phyloP scores from a whole-genome alignment of 2,329 filamentous ascomycete genomes.

The Colletotrichum caudatum region DNA sequence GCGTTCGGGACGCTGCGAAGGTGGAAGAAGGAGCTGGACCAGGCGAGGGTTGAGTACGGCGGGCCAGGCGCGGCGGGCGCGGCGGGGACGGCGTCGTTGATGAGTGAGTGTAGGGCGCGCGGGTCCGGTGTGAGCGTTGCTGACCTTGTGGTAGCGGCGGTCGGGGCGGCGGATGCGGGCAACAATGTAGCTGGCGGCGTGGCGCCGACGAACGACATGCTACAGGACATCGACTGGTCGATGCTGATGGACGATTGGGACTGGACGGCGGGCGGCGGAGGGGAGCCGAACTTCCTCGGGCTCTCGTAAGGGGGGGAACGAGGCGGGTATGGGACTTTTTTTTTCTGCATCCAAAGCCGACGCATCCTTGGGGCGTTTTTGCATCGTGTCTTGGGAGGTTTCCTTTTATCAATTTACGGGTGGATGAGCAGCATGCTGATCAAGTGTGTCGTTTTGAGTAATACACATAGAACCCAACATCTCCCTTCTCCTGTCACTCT shows the following conservation, averaged over 20 bases:
- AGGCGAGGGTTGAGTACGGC: slow-evolving; percentile 43
- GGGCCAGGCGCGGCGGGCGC: background rate
- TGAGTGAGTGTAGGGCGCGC: slow-evolving; percentile 32
- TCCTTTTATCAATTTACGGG: background rate
- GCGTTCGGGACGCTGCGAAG: slow-evolving; percentile 63
- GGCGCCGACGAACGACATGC: slow-evolving; percentile 47
- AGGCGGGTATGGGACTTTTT: background rate
- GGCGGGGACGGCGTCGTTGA: slow-evolving; percentile 11
- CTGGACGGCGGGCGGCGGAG: slow-evolving; percentile 49
- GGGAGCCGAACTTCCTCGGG: slow-evolving; percentile 38
- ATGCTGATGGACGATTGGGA: slow-evolving; percentile 65
- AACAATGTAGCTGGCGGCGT: background rate
- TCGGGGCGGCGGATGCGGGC: slow-evolving; percentile 24
- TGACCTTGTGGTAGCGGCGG: slow-evolving; percentile 36
- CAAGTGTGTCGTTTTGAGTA: background rate
- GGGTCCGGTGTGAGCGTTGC: slow-evolving; percentile 30
- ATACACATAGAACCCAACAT: no score
- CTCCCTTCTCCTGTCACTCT: background rate
- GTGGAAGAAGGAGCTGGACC: slow-evolving; percentile 59
- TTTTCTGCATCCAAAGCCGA: background rate
- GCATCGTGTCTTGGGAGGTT: background rate
- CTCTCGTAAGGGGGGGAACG: slow-evolving; percentile 23
- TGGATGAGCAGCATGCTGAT: background rate
- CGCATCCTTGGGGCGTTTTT: background rate
- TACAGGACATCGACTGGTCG: slow-evolving; percentile 63